Evolutionary conservation across 257 asterid genomes (phyloP), one percentile per base, ranked within the genome.

Genomic region (Parsonsia alboflavescens): DNA sequence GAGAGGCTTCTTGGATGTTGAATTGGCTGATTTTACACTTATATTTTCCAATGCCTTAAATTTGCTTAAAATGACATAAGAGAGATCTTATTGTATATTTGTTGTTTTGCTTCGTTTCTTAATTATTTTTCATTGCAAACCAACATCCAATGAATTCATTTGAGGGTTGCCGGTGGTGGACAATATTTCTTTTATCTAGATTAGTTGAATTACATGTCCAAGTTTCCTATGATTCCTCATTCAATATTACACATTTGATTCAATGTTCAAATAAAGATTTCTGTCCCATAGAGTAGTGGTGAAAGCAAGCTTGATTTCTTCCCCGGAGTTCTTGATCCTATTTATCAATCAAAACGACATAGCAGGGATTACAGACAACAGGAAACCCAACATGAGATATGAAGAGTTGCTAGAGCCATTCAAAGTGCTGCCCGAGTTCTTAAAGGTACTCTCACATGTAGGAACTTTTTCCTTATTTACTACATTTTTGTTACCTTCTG

Each of bases 401-500:
- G 97, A 95, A 89, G 97, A 78, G 89, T 80, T 75, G 89, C 96
- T 0, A 85, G 99, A 89, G 97, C 96, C 78, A 90, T 94, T 76
- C 84, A 73, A 73, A 86, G 97, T 80, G 94, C 90, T 61, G 87
- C 90, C 66, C 62, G 75, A 78, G 82, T 85, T 75, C 86, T 94
- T 63, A 86, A 85, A 78, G 96, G 96, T 41, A 82, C 83, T 79
- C 79, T 91, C 54, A 78, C 86, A 70, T 92, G 87, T 74, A 49
- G 73, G 50, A 75, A 26, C 41, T 33, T 57, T 33, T 1, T 52
- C 8, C n/a, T 33, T 4, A 17, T 21, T 6, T 21, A 17, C 17
- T 53, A 17, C 44, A 64, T 5, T 22, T n/a, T 45, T 53, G 56
- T 41, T 12, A 50, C 57, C 6, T 17, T 10, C 36, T 39, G 7